Base-by-base conservation (phyloP, 768 basidiomycete genomes). In the Rhodotorula paludigena region DNA sequence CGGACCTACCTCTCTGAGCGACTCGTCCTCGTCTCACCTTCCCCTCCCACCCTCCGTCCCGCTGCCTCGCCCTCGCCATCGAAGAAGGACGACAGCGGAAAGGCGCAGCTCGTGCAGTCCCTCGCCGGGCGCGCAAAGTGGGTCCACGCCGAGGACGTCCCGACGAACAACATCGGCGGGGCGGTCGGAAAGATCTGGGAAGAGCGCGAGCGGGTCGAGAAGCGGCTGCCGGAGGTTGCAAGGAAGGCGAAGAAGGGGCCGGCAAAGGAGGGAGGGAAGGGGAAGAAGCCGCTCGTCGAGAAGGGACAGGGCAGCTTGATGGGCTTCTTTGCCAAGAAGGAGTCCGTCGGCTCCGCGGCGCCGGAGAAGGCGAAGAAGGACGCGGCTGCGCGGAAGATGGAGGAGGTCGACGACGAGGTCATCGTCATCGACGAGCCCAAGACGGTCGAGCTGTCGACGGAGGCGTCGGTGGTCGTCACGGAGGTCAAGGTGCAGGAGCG, bases 1-100 rank as follows among this genome's bases (percentile, higher is more conserved):
- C 91, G 92, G 81, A 92, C 89, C 20, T 67, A 69, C 60, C 54
- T 57, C 62, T 10, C 45, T 21, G 25, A 54, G 14, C 64, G 58
- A 1, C 11, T 73, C 62, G 63, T 69, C 33, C 62, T 73, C 39
- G 23, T 49, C 15, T 66, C 71, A 0, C 36, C 57, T 23, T 21
- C 36, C 4, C 44, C n/a, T 6, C 63, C 68, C 8, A 2, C 48
- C 0, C 63, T 69, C n/a, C 52, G 33, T 35, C 35, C 41, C 33
- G 52, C 61, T 6, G 3, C 33, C 8, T 39, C 58, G 35, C 41
- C 41, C 25, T 5, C 59, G 12, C 6, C 4, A 15, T 7, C 45
- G 16, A 38, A 23, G 20, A n/a, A 30, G 9, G 52, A 59, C 23
- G 49, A 49, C 14, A 44, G 32, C 15, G 56, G 45, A 23, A 38